These are phyloP conservation scores for Calocybe gambosa DNA, from an alignment of 1,284 basidiomycete genomes.

Conservation along the genomic window DNA sequence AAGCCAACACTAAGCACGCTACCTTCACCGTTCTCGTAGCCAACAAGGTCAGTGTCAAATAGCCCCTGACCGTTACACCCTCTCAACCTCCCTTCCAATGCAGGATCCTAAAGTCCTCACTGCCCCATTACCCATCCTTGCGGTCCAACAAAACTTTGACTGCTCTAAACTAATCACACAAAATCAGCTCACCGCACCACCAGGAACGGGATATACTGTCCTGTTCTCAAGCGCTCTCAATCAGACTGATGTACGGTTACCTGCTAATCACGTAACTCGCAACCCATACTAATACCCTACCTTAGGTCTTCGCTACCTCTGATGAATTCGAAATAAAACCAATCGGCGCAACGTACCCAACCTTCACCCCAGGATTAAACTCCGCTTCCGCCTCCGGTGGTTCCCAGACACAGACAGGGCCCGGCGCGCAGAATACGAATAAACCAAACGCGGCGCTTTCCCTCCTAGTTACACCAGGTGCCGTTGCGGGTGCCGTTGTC, in stretches of 20 bases:
- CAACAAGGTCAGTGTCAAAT: slow-evolving; percentile 17
- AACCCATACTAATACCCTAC: too few relatives aligned
- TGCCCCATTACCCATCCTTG: slow-evolving; percentile 34
- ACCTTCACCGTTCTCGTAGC: slow-evolving; percentile 29
- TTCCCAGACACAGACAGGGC: slow-evolving; percentile 19
- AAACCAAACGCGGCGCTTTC: too few relatives aligned
- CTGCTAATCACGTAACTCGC: too few relatives aligned
- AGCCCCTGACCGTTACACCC: neutral
- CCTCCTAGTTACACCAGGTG: too few relatives aligned
- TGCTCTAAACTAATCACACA: slow-evolving; percentile 52
- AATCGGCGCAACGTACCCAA: slow-evolving; percentile 54
- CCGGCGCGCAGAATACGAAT: neutral
- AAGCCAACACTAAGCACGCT: slow-evolving; percentile 15
- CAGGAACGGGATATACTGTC: slow-evolving; percentile 50
- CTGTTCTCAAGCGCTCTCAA: slow-evolving; percentile 55
- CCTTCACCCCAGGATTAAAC: slow-evolving; percentile 29
- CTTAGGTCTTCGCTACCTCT: slow-evolving; percentile 57
- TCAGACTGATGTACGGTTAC: slow-evolving; percentile 40
- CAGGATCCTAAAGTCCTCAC: slow-evolving; percentile 23
- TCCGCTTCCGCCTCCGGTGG: slow-evolving; percentile 18
- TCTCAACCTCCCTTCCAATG: slow-evolving; percentile 1
- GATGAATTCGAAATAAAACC: slow-evolving; percentile 63
- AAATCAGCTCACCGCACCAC: slow-evolving; percentile 36
- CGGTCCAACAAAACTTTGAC: slow-evolving; percentile 48
- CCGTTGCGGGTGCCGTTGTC: too few relatives aligned